Percentiles rank a stretch among this genome's conserved stretches.
phyloP scores from a whole-genome alignment of 2,329 filamentous ascomycete species.

The Westerdykella ornata region DNA sequence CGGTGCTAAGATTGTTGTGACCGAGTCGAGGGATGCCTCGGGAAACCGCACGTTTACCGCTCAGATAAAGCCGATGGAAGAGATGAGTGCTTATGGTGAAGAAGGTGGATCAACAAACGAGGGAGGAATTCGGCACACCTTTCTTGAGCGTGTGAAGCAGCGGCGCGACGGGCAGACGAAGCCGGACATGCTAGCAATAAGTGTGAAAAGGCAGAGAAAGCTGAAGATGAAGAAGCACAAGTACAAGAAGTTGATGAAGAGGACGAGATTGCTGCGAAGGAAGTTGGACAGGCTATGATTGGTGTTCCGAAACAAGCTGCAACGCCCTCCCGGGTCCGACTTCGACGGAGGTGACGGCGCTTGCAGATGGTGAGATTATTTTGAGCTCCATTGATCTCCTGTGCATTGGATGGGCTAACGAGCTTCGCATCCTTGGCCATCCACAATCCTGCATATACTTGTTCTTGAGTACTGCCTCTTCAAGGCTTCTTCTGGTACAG shows the following conservation, averaged over 20 bases:
- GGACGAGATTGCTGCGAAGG: conserved; percentile 78
- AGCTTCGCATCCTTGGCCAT: too few species aligned
- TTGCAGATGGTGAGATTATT: neutral
- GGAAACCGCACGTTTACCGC: conserved; percentile 49
- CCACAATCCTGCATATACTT: too few species aligned
- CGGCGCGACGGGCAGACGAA: conserved; percentile 40
- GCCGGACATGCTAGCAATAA: conserved; percentile 68
- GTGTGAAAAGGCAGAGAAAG: conserved; percentile 85
- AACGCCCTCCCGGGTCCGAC: conserved; percentile 1
- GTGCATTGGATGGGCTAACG: neutral
- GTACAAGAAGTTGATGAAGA: conserved; percentile 98
- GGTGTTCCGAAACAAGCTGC: conserved; percentile 8
- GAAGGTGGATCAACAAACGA: conserved; percentile 20
- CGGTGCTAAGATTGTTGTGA: conserved; percentile 46
- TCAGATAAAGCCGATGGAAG: conserved; percentile 46
- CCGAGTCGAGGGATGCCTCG: conserved; percentile 47
- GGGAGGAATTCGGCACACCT: conserved; percentile 43
- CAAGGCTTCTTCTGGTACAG: conserved; percentile 12
- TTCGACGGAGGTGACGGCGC: conserved; percentile 2
- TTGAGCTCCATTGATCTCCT: neutral
- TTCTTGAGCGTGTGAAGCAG: conserved; percentile 63
- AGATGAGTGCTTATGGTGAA: conserved; percentile 20
- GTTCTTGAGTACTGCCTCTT: neutral
- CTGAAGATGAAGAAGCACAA: conserved; percentile 99
- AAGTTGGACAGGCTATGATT: conserved; percentile 55